These are phyloP conservation scores for Talaromyces sp. DNA, from an alignment of 2,329 filamentous ascomycete species.

Conservation along the genomic window DNA sequence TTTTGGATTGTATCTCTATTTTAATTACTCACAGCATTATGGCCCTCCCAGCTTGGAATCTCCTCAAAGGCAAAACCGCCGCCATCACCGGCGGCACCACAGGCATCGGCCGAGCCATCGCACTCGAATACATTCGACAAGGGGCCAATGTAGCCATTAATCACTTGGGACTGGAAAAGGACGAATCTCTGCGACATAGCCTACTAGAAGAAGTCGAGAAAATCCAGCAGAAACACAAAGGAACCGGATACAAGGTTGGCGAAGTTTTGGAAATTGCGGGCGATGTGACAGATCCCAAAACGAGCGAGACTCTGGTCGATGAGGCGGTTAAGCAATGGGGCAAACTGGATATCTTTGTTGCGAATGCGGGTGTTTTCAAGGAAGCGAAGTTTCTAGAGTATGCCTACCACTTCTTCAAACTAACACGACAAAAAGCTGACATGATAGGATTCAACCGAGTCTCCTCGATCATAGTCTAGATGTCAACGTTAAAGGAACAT, in stretches of 20 bases:
- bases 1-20: background rate
- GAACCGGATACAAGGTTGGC: background rate
- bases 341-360: background rate
- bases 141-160: background rate
- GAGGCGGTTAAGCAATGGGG: background rate
- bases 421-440: background rate
- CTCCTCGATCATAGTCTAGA: background rate
- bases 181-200: background rate
- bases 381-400: background rate
- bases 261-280: background rate
- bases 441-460: background rate
- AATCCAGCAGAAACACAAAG: background rate
- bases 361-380: background rate
- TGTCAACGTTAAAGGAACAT: slow-evolving; percentile 23
- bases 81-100: background rate
- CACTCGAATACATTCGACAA: background rate
- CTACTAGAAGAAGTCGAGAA: background rate
- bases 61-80: background rate
- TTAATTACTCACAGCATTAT: background rate
- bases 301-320: background rate
- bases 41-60: background rate
- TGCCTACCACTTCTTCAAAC: background rate
- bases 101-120: background rate
- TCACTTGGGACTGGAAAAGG: background rate
- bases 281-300: background rate